These are phyloP conservation scores for Tulasnella sp. DNA, from an alignment of 768 basidiomycete genomes.

Conservation along the genomic window DNA sequence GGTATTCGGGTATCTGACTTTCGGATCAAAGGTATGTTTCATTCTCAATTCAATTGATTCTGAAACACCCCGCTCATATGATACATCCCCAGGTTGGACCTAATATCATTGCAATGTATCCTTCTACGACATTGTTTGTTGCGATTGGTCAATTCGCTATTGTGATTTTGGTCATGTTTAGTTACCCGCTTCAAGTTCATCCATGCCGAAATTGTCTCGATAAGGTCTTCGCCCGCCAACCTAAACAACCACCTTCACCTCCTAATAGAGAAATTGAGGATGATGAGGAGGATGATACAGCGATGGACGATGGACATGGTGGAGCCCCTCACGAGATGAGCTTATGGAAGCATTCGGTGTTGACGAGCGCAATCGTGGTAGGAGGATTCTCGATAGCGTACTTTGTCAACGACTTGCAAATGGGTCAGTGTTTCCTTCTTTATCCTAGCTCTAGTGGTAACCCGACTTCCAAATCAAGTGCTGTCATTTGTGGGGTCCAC, in stretches of 20 bases:
- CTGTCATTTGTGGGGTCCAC: slow-evolving; percentile 94
- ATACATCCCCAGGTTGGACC: slow-evolving; percentile 49
- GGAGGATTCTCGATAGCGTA: slow-evolving; percentile 62
- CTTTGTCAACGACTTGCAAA: slow-evolving; percentile 60
- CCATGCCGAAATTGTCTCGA: slow-evolving; percentile 87
- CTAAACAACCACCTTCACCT: slow-evolving; percentile 25
- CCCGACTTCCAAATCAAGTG: slow-evolving; percentile 34
- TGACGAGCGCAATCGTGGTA: slow-evolving; percentile 54
- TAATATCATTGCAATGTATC: slow-evolving; percentile 93
- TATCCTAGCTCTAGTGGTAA: not conserved
- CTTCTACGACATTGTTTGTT: slow-evolving; percentile 79
- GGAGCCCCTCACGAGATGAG: slow-evolving; percentile 46
- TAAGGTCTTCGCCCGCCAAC: slow-evolving; percentile 54
- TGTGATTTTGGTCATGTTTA: slow-evolving; percentile 76
- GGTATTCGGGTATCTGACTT: slow-evolving; percentile 83
- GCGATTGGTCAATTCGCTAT: slow-evolving; percentile 90
- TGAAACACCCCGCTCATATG: slow-evolving; percentile 7
- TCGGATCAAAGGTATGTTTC: slow-evolving; percentile 59
- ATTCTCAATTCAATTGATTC: not conserved
- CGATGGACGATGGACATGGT: slow-evolving; percentile 34
- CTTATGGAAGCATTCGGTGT: slow-evolving; percentile 46
- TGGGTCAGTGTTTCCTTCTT: slow-evolving; percentile 42
- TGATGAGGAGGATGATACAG: slow-evolving; percentile 37
- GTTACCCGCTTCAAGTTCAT: slow-evolving; percentile 88
- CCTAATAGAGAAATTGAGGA: slow-evolving; percentile 27